Evolutionary conservation across 768 basidiomycete species (phyloP).

Genomic region (Symmetrospora coprosmae): DNA sequence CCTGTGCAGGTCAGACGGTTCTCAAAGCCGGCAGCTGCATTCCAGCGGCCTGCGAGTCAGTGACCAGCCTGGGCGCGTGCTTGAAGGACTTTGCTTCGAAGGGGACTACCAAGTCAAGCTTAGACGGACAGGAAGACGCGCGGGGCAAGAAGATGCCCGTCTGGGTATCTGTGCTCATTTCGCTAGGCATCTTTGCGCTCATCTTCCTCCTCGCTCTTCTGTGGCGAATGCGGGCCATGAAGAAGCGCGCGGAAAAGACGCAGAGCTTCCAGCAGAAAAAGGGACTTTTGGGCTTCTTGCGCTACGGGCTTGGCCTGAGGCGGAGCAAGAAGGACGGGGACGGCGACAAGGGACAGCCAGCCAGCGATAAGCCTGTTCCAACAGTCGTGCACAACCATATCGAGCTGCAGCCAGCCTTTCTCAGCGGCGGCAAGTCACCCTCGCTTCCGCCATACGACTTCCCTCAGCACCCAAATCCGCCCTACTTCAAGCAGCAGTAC

Average conservation of each 20-base stretch:
- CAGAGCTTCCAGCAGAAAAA: neutral
- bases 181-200: neutral
- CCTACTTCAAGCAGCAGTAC: neutral
- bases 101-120: neutral
- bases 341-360: neutral
- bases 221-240: neutral
- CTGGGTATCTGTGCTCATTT: constrained; percentile 4
- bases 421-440: too few species aligned
- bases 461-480: neutral
- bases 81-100: constrained; percentile 25
- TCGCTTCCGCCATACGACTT: too few species aligned
- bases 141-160: neutral
- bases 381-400: neutral
- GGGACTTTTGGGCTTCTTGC: constrained; percentile 9
- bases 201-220: neutral
- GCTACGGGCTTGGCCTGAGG: too few species aligned
- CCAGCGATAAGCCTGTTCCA: neutral
- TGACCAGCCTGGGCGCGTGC: constrained; percentile 26
- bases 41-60: constrained; percentile 2
- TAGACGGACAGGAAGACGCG: neutral
- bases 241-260: constrained; percentile 12
- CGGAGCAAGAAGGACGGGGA: neutral
- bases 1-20: constrained; percentile 41
- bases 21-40: constrained; percentile 24
- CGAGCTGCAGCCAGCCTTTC: too few species aligned